phyloP scores from a whole-genome alignment of 129 eudicot species.

The Pseudognaphalium luteoalbum region DNA sequence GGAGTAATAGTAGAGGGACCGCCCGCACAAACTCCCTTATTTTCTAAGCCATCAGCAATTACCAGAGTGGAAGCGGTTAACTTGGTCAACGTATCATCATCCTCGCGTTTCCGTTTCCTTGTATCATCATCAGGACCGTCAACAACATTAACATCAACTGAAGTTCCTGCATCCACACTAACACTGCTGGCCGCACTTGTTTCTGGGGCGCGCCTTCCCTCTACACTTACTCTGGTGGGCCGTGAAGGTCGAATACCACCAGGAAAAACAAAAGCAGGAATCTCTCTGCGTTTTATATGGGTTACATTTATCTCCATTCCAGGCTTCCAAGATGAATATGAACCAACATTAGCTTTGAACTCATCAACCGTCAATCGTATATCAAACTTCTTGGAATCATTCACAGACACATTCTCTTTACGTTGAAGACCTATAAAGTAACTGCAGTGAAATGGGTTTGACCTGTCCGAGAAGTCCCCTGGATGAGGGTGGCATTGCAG shows the following conservation, averaged over 20 bases:
- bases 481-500: conserved; percentile 98
- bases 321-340: conserved; percentile 64
- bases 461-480: conserved; percentile 68
- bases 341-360: conserved; percentile 65
- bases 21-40: conserved; percentile 23
- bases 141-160: conserved; percentile 28
- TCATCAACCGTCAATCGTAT: conserved; percentile 89
- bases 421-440: conserved; percentile 90
- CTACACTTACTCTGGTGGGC: conserved; percentile 47
- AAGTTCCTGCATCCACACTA: conserved; percentile 22
- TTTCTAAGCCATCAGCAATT: conserved; percentile 20
- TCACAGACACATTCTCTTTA: conserved; percentile 61
- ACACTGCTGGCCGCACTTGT: conserved; percentile 30
- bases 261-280: conserved; percentile 88
- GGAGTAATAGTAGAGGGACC: conserved; percentile 24
- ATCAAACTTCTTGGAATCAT: conserved; percentile 75
- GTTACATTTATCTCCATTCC: conserved; percentile 76
- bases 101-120: conserved; percentile 52
- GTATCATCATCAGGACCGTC: conserved; percentile 25
- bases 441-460: conserved; percentile 62
- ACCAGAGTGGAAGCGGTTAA: conserved; percentile 23
- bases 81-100: conserved; percentile 33
- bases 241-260: conserved; percentile 81
- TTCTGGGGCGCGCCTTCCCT: conserved; percentile 46
- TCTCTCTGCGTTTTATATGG: conserved; percentile 60